Percentiles rank a stretch among this genome's conserved stretches.
phyloP scores from a whole-genome alignment of 2,329 filamentous ascomycete species.

The Alternaria panax region DNA sequence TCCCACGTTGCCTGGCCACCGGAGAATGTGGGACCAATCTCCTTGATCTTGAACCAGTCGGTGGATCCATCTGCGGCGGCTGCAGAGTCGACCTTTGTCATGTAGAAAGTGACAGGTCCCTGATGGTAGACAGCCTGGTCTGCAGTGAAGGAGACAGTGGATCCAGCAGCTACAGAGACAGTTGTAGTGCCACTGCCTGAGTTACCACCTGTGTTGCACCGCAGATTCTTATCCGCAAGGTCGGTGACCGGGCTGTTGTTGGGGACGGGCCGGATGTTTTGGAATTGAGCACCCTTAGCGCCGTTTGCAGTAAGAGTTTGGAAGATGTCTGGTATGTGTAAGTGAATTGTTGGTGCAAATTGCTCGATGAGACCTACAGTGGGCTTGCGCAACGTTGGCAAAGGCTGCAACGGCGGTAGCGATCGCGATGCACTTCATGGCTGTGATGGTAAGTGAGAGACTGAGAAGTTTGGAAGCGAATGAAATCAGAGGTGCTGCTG shows the following conservation, averaged over 20 bases:
- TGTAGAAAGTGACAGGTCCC: slow-evolving; percentile 48
- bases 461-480: slow-evolving; percentile 10
- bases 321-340: slow-evolving; percentile 45
- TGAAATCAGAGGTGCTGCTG: slow-evolving; percentile 6
- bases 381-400: slow-evolving; percentile 46
- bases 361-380: slow-evolving; percentile 36
- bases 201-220: slow-evolving; percentile 48
- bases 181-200: slow-evolving; percentile 40
- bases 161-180: slow-evolving; percentile 47
- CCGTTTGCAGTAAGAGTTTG: slow-evolving; percentile 49
- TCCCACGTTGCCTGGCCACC: slow-evolving; percentile 46
- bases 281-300: slow-evolving; percentile 42
- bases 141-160: slow-evolving; percentile 45
- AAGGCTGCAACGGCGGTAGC: slow-evolving; percentile 43
- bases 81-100: slow-evolving; percentile 48
- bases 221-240: slow-evolving; percentile 41
- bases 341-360: slow-evolving; percentile 2
- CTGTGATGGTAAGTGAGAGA: slow-evolving; percentile 9
- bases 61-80: slow-evolving; percentile 45
- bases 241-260: slow-evolving; percentile 50
- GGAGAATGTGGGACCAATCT: slow-evolving; percentile 48
- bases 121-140: slow-evolving; percentile 51
- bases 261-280: slow-evolving; percentile 49
- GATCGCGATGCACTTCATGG: slow-evolving; percentile 47
- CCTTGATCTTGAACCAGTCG: slow-evolving; percentile 52